Evolutionary conservation across 164 flowering plant genomes (phyloP).

Genomic region (Hamamelis virginiana): DNA sequence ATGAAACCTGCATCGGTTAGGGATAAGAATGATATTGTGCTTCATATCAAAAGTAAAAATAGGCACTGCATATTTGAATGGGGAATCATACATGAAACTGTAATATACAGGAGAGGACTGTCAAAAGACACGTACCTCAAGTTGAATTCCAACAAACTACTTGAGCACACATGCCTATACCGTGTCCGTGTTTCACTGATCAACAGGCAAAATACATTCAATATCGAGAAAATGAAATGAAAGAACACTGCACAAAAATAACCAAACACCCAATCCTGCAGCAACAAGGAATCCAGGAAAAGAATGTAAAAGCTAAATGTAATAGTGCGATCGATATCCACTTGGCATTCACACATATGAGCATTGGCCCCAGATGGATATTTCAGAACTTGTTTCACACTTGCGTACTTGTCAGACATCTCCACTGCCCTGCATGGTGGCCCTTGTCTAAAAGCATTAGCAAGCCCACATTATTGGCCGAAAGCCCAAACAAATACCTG

Average conservation of each 20-base stretch:
- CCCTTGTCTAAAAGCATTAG: conserved; percentile 69
- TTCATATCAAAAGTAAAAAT: conserved; percentile 9
- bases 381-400: conserved; percentile 22
- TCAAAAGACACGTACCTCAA: conserved; percentile 16
- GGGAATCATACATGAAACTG: conserved; percentile 20
- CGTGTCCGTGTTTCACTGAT: conserved; percentile 22
- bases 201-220: conserved; percentile 22
- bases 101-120: conserved; percentile 26
- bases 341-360: conserved; percentile 4
- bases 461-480: conserved; percentile 63
- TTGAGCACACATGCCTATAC: conserved; percentile 20
- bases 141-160: conserved; percentile 22
- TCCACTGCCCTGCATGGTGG: conserved; percentile 55
- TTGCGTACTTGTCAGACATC: conserved; percentile 60
- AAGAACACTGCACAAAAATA: conserved; percentile 25
- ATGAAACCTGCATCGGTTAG: not conserved
- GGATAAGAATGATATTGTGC: not conserved
- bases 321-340: conserved; percentile 9
- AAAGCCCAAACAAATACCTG: conserved; percentile 74
- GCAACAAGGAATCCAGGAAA: conserved; percentile 21
- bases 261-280: conserved; percentile 19
- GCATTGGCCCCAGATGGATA: conserved; percentile 6
- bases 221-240: conserved; percentile 17
- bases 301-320: conserved; percentile 19
- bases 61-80: conserved; percentile 1